Percentiles rank a stretch among this genome's conserved stretches.
Evolutionary conservation across 2,329 filamentous ascomycete genomes (phyloP).

Genomic region (Cercospora beticola): DNA sequence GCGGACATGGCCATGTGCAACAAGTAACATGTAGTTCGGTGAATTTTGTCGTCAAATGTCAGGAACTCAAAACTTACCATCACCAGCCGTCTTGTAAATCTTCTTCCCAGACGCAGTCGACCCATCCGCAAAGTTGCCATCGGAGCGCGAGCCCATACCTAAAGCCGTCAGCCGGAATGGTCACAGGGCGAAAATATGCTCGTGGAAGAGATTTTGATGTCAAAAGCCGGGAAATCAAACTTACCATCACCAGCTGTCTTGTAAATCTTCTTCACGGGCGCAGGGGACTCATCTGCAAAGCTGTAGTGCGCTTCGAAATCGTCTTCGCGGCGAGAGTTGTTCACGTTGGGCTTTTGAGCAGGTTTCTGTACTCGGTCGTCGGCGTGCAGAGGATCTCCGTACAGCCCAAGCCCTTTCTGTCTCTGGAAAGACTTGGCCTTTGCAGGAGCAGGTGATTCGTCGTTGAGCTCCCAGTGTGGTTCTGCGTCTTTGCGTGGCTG

Average conservation of each 20-base stretch:
- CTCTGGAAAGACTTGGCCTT: slow-evolving; percentile 39
- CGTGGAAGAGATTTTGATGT: background rate
- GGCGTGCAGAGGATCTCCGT: slow-evolving; percentile 67
- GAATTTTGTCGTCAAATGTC: background rate
- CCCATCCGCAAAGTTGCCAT: slow-evolving; percentile 63
- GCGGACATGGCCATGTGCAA: background rate
- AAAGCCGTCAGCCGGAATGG: background rate
- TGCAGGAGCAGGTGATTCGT: slow-evolving; percentile 61
- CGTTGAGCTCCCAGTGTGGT: slow-evolving; percentile 78
- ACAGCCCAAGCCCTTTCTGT: slow-evolving; percentile 70
- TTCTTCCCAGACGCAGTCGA: slow-evolving; percentile 45
- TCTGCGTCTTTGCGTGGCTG: slow-evolving; percentile 77
- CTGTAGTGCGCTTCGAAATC: slow-evolving; percentile 77
- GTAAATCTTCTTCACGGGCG: slow-evolving; percentile 41
- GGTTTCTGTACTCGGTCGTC: slow-evolving; percentile 33
- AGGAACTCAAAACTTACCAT: slow-evolving; percentile 34
- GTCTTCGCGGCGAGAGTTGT: slow-evolving; percentile 70
- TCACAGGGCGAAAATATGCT: background rate
- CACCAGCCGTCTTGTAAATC: slow-evolving; percentile 42
- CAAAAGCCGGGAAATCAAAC: background rate
- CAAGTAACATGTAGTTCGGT: background rate
- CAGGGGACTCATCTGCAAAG: slow-evolving; percentile 64
- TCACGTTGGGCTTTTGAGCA: slow-evolving; percentile 67
- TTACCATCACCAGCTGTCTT: slow-evolving; percentile 44
- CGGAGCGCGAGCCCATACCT: background rate